Evolutionary conservation across 441 rosid species (phyloP), one percentile per base, ranked within the genome.

Genomic region (Pelargonium exstipulatum): DNA sequence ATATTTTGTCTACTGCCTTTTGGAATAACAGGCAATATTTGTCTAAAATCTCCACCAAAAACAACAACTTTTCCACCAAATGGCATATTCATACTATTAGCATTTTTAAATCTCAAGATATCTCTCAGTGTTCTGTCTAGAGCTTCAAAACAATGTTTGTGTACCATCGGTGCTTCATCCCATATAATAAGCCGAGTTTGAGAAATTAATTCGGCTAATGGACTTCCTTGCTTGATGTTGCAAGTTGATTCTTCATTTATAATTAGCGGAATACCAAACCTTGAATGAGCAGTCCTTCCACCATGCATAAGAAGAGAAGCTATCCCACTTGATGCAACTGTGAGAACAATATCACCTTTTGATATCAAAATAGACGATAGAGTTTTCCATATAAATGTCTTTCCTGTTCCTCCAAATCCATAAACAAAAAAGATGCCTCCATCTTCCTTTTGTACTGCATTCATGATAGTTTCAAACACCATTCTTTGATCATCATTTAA

Each of bases 11-110:
- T 40, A 14, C 9, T 17, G 0, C 43, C 69, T 9, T 14, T 14
- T 0, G 46, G 42, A 9, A 71, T 42, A 12, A 63, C 14, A 0
- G 1, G 72, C 3, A 71, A 26, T 5, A 63, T 64, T 62, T 76
- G 72, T 43, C 57, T 13, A 37, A 37, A 76, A 71, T 76, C 75
- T 2, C 73, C 46, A 1, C 66, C 69, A 1, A 71, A 46, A 2
- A 61, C 5, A 2, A 53, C 17, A 5, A 5, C 7, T 5, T 45
- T 71, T n/a, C 69, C 71, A 3, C 75, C 53, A 67, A 53, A 75
- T 14, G 64, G 74, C 55, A 49, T 0, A 14, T 12, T 49, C 55
- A 13, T 0, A 2, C 17, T 17, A 5, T 9, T 10, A 13, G 2
- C 6, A 1, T 8, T 13, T 12, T 7, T 5, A 14, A 2, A 1